Conservation (phyloP, 805 yeast genomes). For the Kodamaea leandrae region DNA sequence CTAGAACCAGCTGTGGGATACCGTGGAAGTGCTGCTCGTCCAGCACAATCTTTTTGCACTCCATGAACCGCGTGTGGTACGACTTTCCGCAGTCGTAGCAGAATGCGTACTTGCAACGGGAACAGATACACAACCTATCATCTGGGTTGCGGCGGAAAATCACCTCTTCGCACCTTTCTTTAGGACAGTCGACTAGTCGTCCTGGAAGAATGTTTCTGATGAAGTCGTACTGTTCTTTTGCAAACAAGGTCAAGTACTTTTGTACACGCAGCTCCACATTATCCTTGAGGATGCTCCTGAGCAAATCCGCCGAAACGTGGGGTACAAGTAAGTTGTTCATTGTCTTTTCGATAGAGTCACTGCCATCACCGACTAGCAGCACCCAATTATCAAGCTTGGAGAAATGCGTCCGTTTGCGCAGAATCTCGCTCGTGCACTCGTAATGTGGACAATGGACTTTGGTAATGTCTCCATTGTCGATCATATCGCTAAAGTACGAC, state of each 20-base stretch:
- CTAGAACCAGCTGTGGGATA: constrained; percentile 13
- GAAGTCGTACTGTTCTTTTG: constrained; percentile 39
- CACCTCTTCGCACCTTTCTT: constrained; percentile 42
- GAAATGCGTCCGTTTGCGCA: constrained; percentile 16
- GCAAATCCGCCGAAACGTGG: constrained; percentile 33
- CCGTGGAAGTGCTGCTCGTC: constrained; percentile 22
- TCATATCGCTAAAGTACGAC: constrained; percentile 41
- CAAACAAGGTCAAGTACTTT: constrained; percentile 40
- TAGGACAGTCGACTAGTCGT: constrained; percentile 51
- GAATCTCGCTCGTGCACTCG: constrained; percentile 37
- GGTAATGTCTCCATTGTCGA: constrained; percentile 47
- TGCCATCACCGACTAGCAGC: constrained; percentile 17
- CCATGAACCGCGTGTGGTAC: constrained; percentile 56
- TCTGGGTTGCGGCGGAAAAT: constrained; percentile 47
- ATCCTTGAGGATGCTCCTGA: constrained; percentile 28
- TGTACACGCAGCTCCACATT: constrained; percentile 22
- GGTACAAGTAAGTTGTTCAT: constrained; percentile 35
- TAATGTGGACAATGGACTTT: constrained; percentile 59
- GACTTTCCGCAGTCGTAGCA: constrained; percentile 57
- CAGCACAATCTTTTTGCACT: constrained; percentile 34
- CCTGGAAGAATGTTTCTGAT: constrained; percentile 46
- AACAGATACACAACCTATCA: constrained; percentile 49
- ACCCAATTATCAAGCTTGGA: constrained; percentile 19
- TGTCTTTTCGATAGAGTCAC: constrained; percentile 7
- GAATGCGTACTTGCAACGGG: constrained; percentile 50